phyloP scores from a whole-genome alignment of 768 basidiomycete species.

The Obba rivulosa region DNA sequence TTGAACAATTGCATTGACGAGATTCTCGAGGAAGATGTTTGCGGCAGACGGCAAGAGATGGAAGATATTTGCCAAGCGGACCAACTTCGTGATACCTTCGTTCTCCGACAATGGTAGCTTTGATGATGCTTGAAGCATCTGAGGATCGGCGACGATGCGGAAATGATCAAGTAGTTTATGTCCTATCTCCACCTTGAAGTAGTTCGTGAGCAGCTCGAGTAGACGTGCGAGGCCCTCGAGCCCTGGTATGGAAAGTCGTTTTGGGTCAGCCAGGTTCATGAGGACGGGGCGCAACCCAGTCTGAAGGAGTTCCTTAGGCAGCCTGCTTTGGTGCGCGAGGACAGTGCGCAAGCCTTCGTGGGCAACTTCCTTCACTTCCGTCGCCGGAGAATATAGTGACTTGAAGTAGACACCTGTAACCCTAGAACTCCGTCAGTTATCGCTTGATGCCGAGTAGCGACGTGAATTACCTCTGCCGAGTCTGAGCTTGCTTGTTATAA shows the following conservation, averaged over 20 bases:
- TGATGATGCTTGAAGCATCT: constrained; percentile 75
- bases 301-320: constrained; percentile 94
- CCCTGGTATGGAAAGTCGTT: constrained; percentile 86
- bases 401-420: constrained; percentile 98
- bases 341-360: constrained; percentile 91
- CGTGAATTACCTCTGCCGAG: constrained; percentile 68
- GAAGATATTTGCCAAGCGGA: constrained; percentile 95
- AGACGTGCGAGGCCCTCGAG: constrained; percentile 91
- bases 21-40: constrained; percentile 82
- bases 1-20: constrained; percentile 86
- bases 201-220: constrained; percentile 91
- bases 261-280: constrained; percentile 97
- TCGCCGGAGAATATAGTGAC: constrained; percentile 86
- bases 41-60: constrained; percentile 92
- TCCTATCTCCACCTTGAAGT: constrained; percentile 99
- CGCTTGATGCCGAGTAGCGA: not conserved
- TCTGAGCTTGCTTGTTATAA: constrained; percentile 77
- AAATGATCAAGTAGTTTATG: constrained; percentile 97
- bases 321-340: constrained; percentile 79
- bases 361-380: constrained; percentile 92
- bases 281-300: constrained; percentile 93
- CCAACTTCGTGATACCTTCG: constrained; percentile 87
- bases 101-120: constrained; percentile 80
- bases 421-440: constrained; percentile 32
- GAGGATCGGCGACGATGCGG: constrained; percentile 84